Evolutionary conservation across 257 asterid genomes (phyloP), one percentile per base, ranked within the genome.

Genomic region (Ilex aquifolium): DNA sequence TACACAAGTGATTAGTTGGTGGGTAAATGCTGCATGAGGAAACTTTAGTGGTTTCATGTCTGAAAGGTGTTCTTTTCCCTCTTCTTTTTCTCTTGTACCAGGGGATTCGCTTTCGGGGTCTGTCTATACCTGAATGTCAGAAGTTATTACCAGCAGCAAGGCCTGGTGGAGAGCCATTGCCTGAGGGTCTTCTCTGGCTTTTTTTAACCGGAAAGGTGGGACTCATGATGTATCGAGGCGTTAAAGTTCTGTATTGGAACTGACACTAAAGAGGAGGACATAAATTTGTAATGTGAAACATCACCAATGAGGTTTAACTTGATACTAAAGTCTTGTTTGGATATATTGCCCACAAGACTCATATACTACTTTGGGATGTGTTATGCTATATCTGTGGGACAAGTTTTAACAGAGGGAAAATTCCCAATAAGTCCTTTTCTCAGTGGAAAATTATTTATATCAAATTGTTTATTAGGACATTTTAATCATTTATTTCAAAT

Each of bases 171-270:
- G 99, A 93, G 73, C 99, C 99, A 53, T 66, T 93, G 68, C 99
- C 99, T 29, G 99, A 93, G 77, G 99, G 99, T 75, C 99, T 93
- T 39, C 91, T 93, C 57, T 93, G 99, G 99, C 97, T 93, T 61
- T 95, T 93, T 67, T 80, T 93, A 73, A 93, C 97, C 2, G 99
- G 99, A 77, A 93, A 90, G 75, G 99, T 90, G 60, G 65, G 83
- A 66, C 56, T n/a, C 55, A 8, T 57, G 32, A 10, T 46, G 55
- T 64, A 50, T 60, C 32, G 6, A 15, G 58, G 61, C 64, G 27
- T 46, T 53, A 51, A 44, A 17, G 39, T 9, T 58, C 51, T 63
- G 7, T 44, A 30, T 66, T 15, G 54, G 14, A 4, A 15, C 14
- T 49, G 17, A 49, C n/a, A 49, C 4, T 49, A 49, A 49, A 36